Conservation (phyloP, 805 yeast species). For the Saccharomycopsis sp. region DNA sequence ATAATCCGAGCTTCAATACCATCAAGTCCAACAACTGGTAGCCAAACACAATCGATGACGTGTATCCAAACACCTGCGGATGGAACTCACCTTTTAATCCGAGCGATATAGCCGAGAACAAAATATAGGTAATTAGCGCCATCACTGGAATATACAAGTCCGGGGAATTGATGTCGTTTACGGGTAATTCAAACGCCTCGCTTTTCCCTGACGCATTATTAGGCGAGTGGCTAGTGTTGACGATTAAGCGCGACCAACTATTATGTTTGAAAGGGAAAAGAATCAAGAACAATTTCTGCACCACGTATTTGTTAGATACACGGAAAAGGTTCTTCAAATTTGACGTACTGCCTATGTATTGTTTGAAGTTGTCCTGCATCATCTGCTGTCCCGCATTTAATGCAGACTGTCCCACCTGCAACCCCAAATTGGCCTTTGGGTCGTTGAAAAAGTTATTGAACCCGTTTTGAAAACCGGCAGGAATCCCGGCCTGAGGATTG, state of each 20-base stretch:
- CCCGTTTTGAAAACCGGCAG: neutral
- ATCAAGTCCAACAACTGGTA: conserved; percentile 70
- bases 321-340: conserved; percentile 83
- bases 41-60: conserved; percentile 81
- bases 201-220: conserved; percentile 24
- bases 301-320: conserved; percentile 83
- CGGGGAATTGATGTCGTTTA: conserved; percentile 88
- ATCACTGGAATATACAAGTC: conserved; percentile 92
- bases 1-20: conserved; percentile 74
- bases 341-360: conserved; percentile 33
- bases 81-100: conserved; percentile 88
- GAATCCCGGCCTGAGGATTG: neutral
- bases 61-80: conserved; percentile 84
- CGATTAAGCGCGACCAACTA: conserved; percentile 65
- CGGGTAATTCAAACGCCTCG: conserved; percentile 60
- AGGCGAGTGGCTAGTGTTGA: conserved; percentile 32
- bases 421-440: conserved; percentile 77
- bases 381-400: conserved; percentile 75
- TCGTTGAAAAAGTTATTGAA: conserved; percentile 50
- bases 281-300: conserved; percentile 63
- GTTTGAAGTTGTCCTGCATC: conserved; percentile 60
- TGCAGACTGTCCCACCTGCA: conserved; percentile 83
- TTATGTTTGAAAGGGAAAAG: conserved; percentile 80
- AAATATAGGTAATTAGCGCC: conserved; percentile 83
- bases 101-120: conserved; percentile 74